Base-by-base conservation (phyloP, 495 filamentous ascomycete genomes). In the Penicillium samsonianum region DNA sequence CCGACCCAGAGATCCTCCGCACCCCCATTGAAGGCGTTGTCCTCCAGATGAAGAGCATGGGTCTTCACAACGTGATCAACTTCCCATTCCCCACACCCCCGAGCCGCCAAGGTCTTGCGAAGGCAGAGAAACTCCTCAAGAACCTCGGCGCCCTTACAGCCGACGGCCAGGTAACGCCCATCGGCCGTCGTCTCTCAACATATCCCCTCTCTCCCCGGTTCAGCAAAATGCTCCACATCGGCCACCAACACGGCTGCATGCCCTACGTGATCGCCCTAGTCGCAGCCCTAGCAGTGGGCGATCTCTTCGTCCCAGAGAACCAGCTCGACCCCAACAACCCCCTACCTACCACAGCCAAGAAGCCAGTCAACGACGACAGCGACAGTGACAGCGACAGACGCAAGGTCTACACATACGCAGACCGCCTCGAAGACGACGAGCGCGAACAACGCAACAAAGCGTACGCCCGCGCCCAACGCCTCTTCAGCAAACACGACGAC, bases 81-180 rank as follows among this genome's bases (percentile, higher is more conserved):
- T 99, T 99, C 70, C 95, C 94, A n/a, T 99, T 98, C 69, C 95
- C 95, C 8, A 96, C 95, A 4, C 86, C 91, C 7, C 95, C 94
- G 19, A 89, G 91, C 59, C 85, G 87, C 14, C 78, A 87, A 57
- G 90, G 86, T 58, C 80, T 99, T 1, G 80, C 82, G 44, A 92
- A 89, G 64, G 92, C 95, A 19, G 94, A 98, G 69, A 92, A 88
- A 64, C 80, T 97, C 7, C 75, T 96, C 9, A 84, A 81, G 40
- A 88, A 91, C 64, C 78, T 93, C 9, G 84, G 85, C 11, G 89
- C 87, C 5, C 76, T 90, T 26, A 81, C 84, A 10, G 66, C 80
- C 8, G 78, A 78, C 14, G 90, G 90, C n/a, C 84, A 89, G 63
- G 83, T 94, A 40, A 95, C 91, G 4, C 76, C 79, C 20, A 79